Evolutionary conservation across 768 basidiomycete species (phyloP).

Genomic region (Hysterangium stoloniferum): DNA sequence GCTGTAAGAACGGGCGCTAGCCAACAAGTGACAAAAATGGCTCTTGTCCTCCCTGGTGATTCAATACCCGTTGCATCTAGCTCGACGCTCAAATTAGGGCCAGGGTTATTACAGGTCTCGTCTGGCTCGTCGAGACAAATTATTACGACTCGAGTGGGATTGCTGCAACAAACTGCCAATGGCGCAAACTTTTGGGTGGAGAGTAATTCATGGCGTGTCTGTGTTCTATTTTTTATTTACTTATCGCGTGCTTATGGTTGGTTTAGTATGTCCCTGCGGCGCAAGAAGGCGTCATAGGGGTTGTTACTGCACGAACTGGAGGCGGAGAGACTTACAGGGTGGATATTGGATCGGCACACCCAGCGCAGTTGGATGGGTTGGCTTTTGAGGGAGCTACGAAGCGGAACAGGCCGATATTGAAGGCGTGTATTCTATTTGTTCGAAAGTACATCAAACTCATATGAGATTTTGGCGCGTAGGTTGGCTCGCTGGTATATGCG

Average conservation of each 20-base stretch:
- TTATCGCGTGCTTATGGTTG: too few relatives aligned
- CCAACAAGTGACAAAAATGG: constrained; percentile 29
- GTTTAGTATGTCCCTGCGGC: constrained; percentile 87
- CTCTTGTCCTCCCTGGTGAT: constrained; percentile 77
- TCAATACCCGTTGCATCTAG: constrained; percentile 55
- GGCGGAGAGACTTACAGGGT: constrained; percentile 87
- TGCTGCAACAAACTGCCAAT: constrained; percentile 61
- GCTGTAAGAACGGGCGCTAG: not conserved
- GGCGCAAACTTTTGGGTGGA: constrained; percentile 87
- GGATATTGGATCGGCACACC: constrained; percentile 86
- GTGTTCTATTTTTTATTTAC: constrained; percentile 26
- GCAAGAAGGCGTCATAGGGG: constrained; percentile 85
- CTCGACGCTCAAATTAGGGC: constrained; percentile 79
- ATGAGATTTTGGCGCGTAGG: constrained; percentile 34
- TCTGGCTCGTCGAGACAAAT: constrained; percentile 19
- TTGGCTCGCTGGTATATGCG: constrained; percentile 86
- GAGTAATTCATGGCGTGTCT: constrained; percentile 72
- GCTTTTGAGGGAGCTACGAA: constrained; percentile 97
- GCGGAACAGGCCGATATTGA: constrained; percentile 88
- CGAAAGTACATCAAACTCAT: not conserved
- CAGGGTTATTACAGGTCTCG: constrained; percentile 54
- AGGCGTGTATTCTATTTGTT: constrained; percentile 38
- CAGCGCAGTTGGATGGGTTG: constrained; percentile 76
- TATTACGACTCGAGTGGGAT: constrained; percentile 62
- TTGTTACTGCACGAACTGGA: constrained; percentile 56